phyloP scores from a whole-genome alignment of 345 rosid genomes.

The Eucalyptus sp. region DNA sequence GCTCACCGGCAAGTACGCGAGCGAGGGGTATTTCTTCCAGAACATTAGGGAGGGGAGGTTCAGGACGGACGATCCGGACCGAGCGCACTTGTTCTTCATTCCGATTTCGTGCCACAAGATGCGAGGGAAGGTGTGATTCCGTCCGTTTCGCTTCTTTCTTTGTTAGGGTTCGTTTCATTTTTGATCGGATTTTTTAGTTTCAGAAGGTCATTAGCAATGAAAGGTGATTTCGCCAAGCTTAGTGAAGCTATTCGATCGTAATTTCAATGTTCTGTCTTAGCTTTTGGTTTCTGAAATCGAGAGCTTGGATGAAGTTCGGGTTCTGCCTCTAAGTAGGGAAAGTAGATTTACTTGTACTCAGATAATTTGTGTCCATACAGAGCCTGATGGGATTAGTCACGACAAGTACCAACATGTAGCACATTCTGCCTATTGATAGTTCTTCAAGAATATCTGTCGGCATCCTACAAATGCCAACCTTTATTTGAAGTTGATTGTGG shows the following conservation, averaged over 20 bases:
- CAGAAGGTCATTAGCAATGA: neutral
- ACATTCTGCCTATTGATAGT: neutral
- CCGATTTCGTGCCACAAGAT: slow-evolving; percentile 97
- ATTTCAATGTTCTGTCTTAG: neutral
- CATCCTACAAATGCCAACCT: neutral
- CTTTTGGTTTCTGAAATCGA: neutral
- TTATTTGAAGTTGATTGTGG: neutral
- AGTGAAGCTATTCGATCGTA: neutral
- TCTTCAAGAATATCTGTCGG: neutral
- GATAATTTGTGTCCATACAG: neutral
- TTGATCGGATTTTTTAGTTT: neutral
- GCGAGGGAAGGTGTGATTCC: slow-evolving; percentile 76
- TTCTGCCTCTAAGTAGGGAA: neutral
- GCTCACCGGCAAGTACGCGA: slow-evolving; percentile 89
- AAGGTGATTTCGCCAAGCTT: neutral
- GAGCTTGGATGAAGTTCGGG: neutral
- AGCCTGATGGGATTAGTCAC: neutral
- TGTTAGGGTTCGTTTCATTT: neutral
- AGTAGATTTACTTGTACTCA: neutral
- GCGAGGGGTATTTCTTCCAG: slow-evolving; percentile 98
- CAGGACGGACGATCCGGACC: slow-evolving; percentile 67
- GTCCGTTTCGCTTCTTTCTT: neutral
- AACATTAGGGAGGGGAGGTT: slow-evolving; percentile 72
- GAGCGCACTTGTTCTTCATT: slow-evolving; percentile 84
- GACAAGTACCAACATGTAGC: neutral